Percentiles rank a stretch among this genome's conserved stretches.
Conservation (phyloP, 345 rosid species). For the Camelina sativa region DNA sequence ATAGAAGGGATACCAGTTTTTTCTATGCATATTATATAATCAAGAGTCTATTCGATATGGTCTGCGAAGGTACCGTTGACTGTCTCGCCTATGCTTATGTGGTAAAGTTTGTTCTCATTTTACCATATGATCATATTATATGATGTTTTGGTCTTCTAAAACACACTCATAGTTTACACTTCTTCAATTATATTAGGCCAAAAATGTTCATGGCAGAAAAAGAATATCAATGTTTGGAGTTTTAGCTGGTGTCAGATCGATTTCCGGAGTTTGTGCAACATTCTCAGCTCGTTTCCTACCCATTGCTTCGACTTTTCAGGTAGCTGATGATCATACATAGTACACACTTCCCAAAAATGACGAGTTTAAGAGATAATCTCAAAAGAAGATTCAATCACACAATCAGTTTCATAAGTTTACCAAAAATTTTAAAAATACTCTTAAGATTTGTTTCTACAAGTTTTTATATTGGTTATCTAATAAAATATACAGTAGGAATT, state of each 20-base stretch:
- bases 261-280: constrained; percentile 59
- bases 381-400: not conserved
- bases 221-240: constrained; percentile 69
- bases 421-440: too few relatives aligned
- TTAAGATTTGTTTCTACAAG: not conserved
- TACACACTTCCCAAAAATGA: not conserved
- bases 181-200: constrained; percentile 55
- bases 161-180: not conserved
- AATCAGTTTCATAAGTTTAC: not conserved
- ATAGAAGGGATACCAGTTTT: constrained; percentile 62
- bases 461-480: not conserved
- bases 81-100: constrained; percentile 83
- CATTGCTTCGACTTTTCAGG: constrained; percentile 62
- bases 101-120: constrained; percentile 48
- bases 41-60: constrained; percentile 64
- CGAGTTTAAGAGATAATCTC: not conserved
- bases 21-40: constrained; percentile 67
- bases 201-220: constrained; percentile 49
- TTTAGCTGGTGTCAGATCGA: constrained; percentile 54
- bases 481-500: not conserved
- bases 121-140: not conserved
- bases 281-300: constrained; percentile 75
- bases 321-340: constrained; percentile 19
- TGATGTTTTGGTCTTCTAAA: not conserved
- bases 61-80: constrained; percentile 59